Percentiles rank a stretch among this genome's conserved stretches.
These are phyloP conservation scores for Tuber melanosporum DNA, from an alignment of 495 filamentous ascomycete genomes.

Conservation along the genomic window DNA sequence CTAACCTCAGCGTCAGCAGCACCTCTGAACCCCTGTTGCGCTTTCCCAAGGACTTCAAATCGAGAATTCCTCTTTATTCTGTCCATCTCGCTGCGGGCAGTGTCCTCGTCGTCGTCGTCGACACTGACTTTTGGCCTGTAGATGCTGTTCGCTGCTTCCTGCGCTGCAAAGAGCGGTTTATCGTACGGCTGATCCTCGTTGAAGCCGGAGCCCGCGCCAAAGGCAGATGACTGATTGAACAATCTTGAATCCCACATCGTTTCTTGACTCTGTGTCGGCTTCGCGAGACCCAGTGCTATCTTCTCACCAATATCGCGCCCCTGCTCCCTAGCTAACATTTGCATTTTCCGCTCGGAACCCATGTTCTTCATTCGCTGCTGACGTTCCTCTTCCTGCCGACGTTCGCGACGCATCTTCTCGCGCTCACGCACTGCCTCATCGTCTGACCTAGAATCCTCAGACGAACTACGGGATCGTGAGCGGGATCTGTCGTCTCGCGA, in stretches of 20 bases:
- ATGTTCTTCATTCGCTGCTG: conserved; percentile 90
- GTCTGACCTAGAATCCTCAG: conserved; percentile 53
- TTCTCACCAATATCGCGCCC: conserved; percentile 97
- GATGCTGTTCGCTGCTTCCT: conserved; percentile 91
- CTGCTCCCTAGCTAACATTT: conserved; percentile 89
- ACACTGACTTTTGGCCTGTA: conserved; percentile 70
- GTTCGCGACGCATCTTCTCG: conserved; percentile 69
- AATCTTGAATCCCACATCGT: conserved; percentile 94
- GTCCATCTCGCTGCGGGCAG: conserved; percentile 72
- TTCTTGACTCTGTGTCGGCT: conserved; percentile 82
- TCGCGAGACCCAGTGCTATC: conserved; percentile 88
- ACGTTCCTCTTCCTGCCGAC: conserved; percentile 72
- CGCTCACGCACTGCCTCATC: conserved; percentile 66
- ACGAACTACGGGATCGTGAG: conserved; percentile 46
- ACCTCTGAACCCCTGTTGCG: conserved; percentile 69
- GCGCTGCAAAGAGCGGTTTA: conserved; percentile 92
- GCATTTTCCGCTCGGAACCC: conserved; percentile 83
- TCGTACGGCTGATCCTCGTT: conserved; percentile 98
- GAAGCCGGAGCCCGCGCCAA: conserved; percentile 66
- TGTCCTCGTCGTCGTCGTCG: conserved; percentile 69
- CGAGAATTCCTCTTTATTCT: conserved; percentile 74
- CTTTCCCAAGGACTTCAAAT: conserved; percentile 56
- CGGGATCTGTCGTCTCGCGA: conserved; percentile 42
- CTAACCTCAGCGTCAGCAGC: conserved; percentile 77
- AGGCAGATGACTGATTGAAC: conserved; percentile 89